Conservation (phyloP, 352 stramenopile genomes). For the Pythium brachiatum region DNA sequence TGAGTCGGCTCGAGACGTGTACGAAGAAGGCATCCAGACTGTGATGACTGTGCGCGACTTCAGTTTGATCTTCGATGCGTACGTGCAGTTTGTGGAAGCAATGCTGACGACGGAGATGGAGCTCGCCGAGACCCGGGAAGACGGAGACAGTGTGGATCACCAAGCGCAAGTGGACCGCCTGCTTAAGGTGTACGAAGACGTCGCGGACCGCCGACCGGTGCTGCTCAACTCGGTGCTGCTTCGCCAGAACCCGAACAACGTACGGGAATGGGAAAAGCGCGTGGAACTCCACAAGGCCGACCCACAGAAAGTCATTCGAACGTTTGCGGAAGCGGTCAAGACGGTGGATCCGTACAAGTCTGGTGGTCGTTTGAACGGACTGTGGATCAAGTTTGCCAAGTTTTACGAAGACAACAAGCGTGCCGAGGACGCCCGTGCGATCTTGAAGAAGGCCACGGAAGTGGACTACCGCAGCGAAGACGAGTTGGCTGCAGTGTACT, state of each 20-base stretch:
- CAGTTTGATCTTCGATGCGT: slow-evolving; percentile 98
- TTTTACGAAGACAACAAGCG: slow-evolving; percentile 95
- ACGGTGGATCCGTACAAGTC: slow-evolving; percentile 86
- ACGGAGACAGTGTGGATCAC: slow-evolving; percentile 51
- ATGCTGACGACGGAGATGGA: slow-evolving; percentile 97
- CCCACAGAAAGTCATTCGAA: slow-evolving; percentile 66
- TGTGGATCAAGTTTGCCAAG: slow-evolving; percentile 95
- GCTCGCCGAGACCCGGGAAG: slow-evolving; percentile 47
- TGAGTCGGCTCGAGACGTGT: slow-evolving; percentile 95
- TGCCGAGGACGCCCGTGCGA: slow-evolving; percentile 88
- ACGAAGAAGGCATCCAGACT: slow-evolving; percentile 88
- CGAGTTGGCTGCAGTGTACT: slow-evolving; percentile 95
- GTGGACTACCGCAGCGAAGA: slow-evolving; percentile 81
- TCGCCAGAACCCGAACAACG: slow-evolving; percentile 98
- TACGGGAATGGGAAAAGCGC: slow-evolving; percentile 97
- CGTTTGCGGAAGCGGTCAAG: slow-evolving; percentile 91
- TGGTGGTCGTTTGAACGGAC: slow-evolving; percentile 81
- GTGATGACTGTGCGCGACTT: slow-evolving; percentile 94
- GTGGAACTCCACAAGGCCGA: slow-evolving; percentile 80
- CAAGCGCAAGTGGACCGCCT: slow-evolving; percentile 74
- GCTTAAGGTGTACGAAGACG: slow-evolving; percentile 88
- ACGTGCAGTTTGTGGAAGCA: slow-evolving; percentile 98
- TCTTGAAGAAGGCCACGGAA: slow-evolving; percentile 90
- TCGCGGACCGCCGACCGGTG: slow-evolving; percentile 94
- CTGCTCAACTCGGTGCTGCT: slow-evolving; percentile 95